These are phyloP conservation scores for Calonectria crousiana DNA, from an alignment of 2,329 filamentous ascomycete genomes.

Conservation along the genomic window DNA sequence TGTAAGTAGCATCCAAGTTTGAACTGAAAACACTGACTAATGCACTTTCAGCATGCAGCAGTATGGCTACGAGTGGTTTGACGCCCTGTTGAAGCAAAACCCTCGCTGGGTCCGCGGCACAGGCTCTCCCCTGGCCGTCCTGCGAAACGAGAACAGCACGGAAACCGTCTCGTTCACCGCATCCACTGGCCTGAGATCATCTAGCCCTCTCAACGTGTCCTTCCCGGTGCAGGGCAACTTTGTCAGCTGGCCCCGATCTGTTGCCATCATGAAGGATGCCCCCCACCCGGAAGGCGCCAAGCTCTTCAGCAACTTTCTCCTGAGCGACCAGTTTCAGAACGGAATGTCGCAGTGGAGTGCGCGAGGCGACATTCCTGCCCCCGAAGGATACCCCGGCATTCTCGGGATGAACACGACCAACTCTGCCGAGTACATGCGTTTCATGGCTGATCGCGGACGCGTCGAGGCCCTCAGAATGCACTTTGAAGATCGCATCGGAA, in stretches of 20 bases:
- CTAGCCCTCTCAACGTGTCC: neutral
- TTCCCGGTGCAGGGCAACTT: neutral
- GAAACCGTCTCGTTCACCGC: neutral
- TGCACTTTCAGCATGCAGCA: neutral
- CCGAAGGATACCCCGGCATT: neutral
- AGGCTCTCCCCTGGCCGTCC: neutral
- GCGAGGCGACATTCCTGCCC: neutral
- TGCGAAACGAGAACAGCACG: neutral
- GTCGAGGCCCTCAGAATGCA: conserved; percentile 5
- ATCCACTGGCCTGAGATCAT: neutral
- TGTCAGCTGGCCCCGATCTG: neutral
- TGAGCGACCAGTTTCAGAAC: conserved; percentile 7
- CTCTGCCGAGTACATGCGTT: conserved; percentile 8
- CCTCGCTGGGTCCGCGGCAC: conserved; percentile 1
- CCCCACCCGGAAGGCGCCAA: neutral
- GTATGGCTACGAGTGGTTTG: neutral
- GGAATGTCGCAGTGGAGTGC: neutral
- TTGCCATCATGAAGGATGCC: neutral
- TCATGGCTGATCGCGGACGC: conserved; percentile 4
- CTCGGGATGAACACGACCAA: conserved; percentile 10
- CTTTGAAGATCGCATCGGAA: conserved; percentile 1
- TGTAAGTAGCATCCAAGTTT: neutral
- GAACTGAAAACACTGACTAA: neutral
- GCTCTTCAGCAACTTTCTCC: neutral
- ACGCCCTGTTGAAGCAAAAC: neutral